Base-by-base conservation (phyloP, 2,329 filamentous ascomycete species). In the Ramularia endophylla region DNA sequence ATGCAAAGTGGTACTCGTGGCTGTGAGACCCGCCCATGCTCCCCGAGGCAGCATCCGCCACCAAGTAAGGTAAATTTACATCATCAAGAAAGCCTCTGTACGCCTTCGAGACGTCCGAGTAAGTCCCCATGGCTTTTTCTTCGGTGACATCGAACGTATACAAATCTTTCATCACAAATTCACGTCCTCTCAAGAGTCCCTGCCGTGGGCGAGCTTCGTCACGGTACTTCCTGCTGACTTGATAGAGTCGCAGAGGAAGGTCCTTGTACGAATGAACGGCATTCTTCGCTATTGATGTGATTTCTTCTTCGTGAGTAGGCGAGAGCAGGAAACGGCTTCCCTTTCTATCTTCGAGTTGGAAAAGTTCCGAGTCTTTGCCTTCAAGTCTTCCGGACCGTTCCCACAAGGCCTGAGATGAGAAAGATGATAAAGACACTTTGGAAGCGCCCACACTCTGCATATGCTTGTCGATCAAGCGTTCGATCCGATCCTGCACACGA, bases 111-210 rank as follows among this genome's bases (percentile, higher is more conserved):
- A 95, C 87, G 30, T 80, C 68, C 5, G 78, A 65, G 54, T 98
- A 98, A 0, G 90, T 95, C 36, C 76, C 66, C n/a, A 89, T 69
- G 1, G 90, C 90, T n/a, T 77, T 68, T 18, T 76, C 66, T 0
- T 72, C 61, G 3, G 74, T 82, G 27, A 74, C 68, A 58, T 98
- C 92, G 58, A 98, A 98, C 0, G 89, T 95, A 62, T 98, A 98
- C 1, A 98, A 75, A 63, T 98, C 92, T 65, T 98, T 98, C 92
- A 98, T 98, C 53, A 87, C 68, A 56, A 98, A 98, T 58, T 98
- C 92, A 47, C 88, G 81, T 1, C 87, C 85, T 8, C 92, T 81
- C 7, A 98, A 71, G 2, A 98, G 72, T 9, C 92, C 92, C 54
- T 94, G 86, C 22, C 92, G 78, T 15, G 92, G 92, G 18, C 92